Base-by-base conservation (phyloP, 139 green algal genomes). In the Auxenochlorella pyrenoidosa region DNA sequence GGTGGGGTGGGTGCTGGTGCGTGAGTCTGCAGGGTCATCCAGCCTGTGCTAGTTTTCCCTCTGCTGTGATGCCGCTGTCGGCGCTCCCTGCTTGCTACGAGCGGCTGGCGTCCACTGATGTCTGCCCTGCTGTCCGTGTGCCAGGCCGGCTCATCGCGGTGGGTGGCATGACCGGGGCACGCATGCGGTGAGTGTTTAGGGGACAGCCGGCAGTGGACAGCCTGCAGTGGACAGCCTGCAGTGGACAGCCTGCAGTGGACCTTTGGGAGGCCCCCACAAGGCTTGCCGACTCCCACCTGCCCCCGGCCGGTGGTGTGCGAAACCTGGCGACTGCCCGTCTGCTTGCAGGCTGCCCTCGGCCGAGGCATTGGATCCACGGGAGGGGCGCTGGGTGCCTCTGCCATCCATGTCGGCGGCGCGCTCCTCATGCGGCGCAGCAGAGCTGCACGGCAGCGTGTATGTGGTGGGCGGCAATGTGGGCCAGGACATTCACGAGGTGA, bases 281-380 rank as follows among this genome's bases (percentile, higher is more conserved):
- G 30, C 63, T 71, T 24, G 5, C 63, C 30, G 63, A 34, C 63
- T 12, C 63, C 28, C 59, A 6, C 22, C 24, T 68, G 21, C 24
- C 24, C 10, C 59, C 21, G 19, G 4, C 5, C 59, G 59, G 4
- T 12, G 59, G 3, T 58, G 10, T 60, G 3, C 47, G 47, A 54
- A 54, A 10, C 47, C 10, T 54, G n/a, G 10, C 47, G 47, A 54
- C 47, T 54, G 47, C 54, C 54, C 18, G 15, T 34, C 43, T 6
- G 43, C 92, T 13, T 44, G 47, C 3, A 75, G 91, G 58, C 89
- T 95, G 43, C 58, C 59, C 32, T 88, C 66, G 1, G 89, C 94
- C 34, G 94, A 95, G 89, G 94, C 93, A 3, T 83, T 92, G 18
- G 94, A 97, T 88, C 94, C 93, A 0, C 78, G 94, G 1, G 94